Evolutionary conservation across 176 grass and related monocot species (phyloP), one percentile per base, ranked within the genome.

Genomic region (Puya raimondii): DNA sequence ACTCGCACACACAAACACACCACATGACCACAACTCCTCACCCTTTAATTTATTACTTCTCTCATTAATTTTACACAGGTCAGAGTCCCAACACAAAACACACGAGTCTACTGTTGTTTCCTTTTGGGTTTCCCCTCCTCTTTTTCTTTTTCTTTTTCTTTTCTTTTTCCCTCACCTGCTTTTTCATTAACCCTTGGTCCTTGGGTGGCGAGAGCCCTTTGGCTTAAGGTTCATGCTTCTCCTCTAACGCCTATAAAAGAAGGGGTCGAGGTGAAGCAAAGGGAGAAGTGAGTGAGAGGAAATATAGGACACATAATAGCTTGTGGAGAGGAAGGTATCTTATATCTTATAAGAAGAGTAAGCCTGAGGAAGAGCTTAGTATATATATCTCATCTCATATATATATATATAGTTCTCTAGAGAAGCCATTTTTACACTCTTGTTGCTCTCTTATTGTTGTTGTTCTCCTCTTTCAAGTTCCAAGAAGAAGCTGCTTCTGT

Each of bases 201-300:
- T 42, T 42, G 4, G 33, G 29, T 33, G 29, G 29, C 29, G 29
- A 33, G 29, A 4, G 0, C 14, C 23, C 2, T 47, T 29, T 9
- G 65, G 6, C 15, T 49, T 49, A 9, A 12, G 13, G 16, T 3
- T 1, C 33, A 25, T 42, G 11, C 9, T 47, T 20, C 15, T 42
- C 23, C 48, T 52, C 21, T 11, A 52, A 15, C 49, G 49, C 21
- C 50, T 70, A 52, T 70, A 70, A 52, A 70, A 70, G 13, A 11
- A 70, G 20, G 68, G 68, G 50, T 22, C 25, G 15, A 70, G 68
- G 50, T 70, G 68, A 26, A 70, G 68, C 12, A 70, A 70, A 25
- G 20, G 5, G 11, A 70, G 49, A 70, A 51, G 68, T 70, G 68
- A 26, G 68, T 25, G 23, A 9, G 53, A 52, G 26, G 22, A 3